These are phyloP conservation scores for Psilocybe tampanensis DNA, from an alignment of 768 basidiomycete species.

Conservation along the genomic window DNA sequence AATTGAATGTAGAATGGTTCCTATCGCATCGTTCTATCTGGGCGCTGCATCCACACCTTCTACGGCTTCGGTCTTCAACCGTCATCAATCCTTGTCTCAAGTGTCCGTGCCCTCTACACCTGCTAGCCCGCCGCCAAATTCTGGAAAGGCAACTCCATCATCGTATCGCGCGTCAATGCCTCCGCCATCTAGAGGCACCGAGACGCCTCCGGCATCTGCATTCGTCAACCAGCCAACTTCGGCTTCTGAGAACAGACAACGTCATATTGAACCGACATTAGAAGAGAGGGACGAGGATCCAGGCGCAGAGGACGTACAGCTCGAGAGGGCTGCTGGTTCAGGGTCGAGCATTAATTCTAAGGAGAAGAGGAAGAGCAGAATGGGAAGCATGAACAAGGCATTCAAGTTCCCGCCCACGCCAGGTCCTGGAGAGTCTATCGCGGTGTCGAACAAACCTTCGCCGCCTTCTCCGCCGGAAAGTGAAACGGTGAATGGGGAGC, in stretches of 20 bases:
- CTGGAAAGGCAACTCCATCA: slow-evolving; percentile 28
- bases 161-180: slow-evolving; percentile 73
- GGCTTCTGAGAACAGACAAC: slow-evolving; percentile 24
- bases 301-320: slow-evolving; percentile 32
- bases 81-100: slow-evolving; percentile 81
- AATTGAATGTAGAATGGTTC: slow-evolving; percentile 66
- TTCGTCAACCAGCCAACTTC: slow-evolving; percentile 42
- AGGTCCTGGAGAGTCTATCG: not conserved
- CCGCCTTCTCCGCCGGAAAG: slow-evolving; percentile 8
- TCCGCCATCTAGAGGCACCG: slow-evolving; percentile 45
- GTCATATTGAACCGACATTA: slow-evolving; percentile 51
- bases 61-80: slow-evolving; percentile 39
- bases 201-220: slow-evolving; percentile 43
- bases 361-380: slow-evolving; percentile 50
- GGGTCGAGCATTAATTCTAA: slow-evolving; percentile 16
- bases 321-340: slow-evolving; percentile 23
- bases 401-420: slow-evolving; percentile 67
- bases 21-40: slow-evolving; percentile 83
- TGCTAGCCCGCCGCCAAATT: slow-evolving; percentile 33
- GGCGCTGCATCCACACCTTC: slow-evolving; percentile 58
- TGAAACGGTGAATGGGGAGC: not conserved
- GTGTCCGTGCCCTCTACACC: slow-evolving; percentile 51
- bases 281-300: slow-evolving; percentile 50
- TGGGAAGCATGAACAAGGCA: slow-evolving; percentile 77
- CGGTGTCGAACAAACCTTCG: slow-evolving; percentile 11